Evolutionary conservation across 139 green algal genomes (phyloP).

Genomic region (Auxenochlorella pyrenoidosa): DNA sequence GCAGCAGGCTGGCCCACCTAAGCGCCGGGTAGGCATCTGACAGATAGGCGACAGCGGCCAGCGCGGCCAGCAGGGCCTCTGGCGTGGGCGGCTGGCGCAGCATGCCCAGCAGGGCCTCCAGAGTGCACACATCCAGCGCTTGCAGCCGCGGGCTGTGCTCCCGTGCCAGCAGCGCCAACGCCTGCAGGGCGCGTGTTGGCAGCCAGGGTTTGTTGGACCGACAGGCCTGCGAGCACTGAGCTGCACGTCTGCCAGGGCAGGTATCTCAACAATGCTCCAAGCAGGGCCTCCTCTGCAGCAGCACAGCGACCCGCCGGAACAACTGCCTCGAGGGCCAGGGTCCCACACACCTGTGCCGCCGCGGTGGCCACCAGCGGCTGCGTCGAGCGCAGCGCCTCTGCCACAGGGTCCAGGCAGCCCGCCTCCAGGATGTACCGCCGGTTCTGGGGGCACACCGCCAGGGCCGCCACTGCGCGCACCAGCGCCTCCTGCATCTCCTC

Average conservation of each 20-base stretch:
- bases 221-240: no score
- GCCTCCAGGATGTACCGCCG: conserved; percentile 49
- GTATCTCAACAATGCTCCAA: background rate
- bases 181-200: background rate
- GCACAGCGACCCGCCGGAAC: background rate
- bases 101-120: conserved; percentile 28
- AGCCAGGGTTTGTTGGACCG: no score
- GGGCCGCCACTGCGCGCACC: conserved; percentile 42
- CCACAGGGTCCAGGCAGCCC: conserved; percentile 44
- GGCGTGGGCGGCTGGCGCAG: conserved; percentile 4
- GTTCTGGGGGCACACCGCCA: conserved; percentile 45
- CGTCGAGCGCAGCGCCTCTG: conserved; percentile 12
- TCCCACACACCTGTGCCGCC: background rate
- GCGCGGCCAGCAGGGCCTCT: conserved; percentile 15
- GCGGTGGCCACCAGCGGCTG: background rate
- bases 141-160: conserved; percentile 38
- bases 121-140: background rate
- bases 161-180: conserved; percentile 7
- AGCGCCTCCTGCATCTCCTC: conserved; percentile 17
- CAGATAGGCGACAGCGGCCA: conserved; percentile 5
- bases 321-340: background rate
- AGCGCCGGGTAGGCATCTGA: background rate
- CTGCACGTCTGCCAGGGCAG: background rate
- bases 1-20: background rate
- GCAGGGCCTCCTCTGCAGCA: background rate